These are phyloP conservation scores for Podila verticillata DNA, from an alignment of 192 early-diverging fungal species.

Conservation along the genomic window DNA sequence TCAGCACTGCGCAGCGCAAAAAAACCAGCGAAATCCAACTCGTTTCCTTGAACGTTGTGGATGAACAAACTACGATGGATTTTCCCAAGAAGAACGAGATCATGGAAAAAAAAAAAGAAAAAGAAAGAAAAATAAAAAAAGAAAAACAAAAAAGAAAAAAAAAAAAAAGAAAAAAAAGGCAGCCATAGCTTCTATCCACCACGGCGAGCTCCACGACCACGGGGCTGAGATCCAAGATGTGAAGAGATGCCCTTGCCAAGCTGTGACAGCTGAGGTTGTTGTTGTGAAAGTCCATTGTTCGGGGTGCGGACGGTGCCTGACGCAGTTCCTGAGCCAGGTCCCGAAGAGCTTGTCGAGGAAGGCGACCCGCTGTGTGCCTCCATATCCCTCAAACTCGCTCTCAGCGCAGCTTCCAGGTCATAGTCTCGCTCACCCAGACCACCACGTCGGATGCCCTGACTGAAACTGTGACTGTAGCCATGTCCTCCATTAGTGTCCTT, in stretches of 20 bases:
- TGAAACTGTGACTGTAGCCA: background rate
- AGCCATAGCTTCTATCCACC: constrained; percentile 18
- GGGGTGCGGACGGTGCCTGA: constrained; percentile 10
- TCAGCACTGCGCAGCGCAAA: too few relatives aligned
- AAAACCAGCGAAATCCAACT: too few relatives aligned
- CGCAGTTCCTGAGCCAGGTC: constrained; percentile 3
- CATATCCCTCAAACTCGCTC: constrained; percentile 37
- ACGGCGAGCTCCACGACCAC: constrained; percentile 33
- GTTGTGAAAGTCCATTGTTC: constrained; percentile 19
- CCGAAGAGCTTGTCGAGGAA: background rate
- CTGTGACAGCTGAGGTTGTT: constrained; percentile 16
- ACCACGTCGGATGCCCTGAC: background rate
- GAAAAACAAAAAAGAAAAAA: constrained; percentile 8
- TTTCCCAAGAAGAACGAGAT: background rate
- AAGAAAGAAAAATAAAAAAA: background rate
- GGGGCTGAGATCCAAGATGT: constrained; percentile 21
- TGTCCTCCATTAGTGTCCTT: background rate
- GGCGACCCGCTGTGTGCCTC: constrained; percentile 20
- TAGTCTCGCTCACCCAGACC: constrained; percentile 5
- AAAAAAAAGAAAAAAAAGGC: constrained; percentile 9
- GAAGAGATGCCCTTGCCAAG: constrained; percentile 30
- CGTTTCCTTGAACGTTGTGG: too few relatives aligned
- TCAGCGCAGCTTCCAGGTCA: constrained; percentile 40
- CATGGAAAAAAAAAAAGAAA: background rate
- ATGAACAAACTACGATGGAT: background rate